Evolutionary conservation across 1,284 basidiomycete genomes (phyloP).

Genomic region (Ceratobasidium theobromae): DNA sequence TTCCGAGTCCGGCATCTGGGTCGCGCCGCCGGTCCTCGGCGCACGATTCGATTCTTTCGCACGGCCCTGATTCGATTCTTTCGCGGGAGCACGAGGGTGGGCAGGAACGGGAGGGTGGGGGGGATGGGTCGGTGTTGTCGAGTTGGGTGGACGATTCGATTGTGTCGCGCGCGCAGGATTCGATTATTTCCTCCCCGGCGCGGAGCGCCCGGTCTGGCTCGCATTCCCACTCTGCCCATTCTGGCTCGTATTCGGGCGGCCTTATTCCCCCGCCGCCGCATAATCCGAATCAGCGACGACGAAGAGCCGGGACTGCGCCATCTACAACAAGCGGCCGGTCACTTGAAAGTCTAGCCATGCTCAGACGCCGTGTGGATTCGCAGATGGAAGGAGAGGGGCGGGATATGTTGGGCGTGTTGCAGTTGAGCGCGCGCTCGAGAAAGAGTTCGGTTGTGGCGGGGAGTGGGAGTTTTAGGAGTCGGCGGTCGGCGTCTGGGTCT

Average conservation of each 20-base stretch:
- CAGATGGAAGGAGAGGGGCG: too few species aligned
- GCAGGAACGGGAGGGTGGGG: too few species aligned
- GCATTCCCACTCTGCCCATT: too few species aligned
- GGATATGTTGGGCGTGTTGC: too few species aligned
- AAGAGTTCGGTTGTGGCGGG: too few species aligned
- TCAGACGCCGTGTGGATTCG: too few species aligned
- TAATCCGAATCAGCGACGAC: constrained; percentile 48
- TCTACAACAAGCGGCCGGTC: constrained; percentile 30
- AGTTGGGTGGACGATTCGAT: constrained; percentile 41
- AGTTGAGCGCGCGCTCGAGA: too few species aligned
- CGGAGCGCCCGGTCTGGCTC: constrained; percentile 40
- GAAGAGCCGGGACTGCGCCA: constrained; percentile 49
- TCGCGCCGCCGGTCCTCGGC: constrained; percentile 19
- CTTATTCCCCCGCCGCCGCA: constrained; percentile 71
- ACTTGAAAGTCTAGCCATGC: too few species aligned
- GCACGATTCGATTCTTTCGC: constrained; percentile 46
- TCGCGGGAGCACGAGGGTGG: constrained; percentile 37
- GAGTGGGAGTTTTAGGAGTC: too few species aligned
- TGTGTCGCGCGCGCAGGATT: constrained; percentile 30
- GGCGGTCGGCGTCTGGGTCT: too few species aligned
- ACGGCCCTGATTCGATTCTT: too few species aligned
- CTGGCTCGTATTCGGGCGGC: neutral
- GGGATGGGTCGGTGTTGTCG: constrained; percentile 11
- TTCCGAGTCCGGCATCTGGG: constrained; percentile 44
- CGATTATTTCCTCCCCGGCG: constrained; percentile 44